phyloP scores from a whole-genome alignment of 2,329 filamentous ascomycete species.

The Incumbomyces delicatus region DNA sequence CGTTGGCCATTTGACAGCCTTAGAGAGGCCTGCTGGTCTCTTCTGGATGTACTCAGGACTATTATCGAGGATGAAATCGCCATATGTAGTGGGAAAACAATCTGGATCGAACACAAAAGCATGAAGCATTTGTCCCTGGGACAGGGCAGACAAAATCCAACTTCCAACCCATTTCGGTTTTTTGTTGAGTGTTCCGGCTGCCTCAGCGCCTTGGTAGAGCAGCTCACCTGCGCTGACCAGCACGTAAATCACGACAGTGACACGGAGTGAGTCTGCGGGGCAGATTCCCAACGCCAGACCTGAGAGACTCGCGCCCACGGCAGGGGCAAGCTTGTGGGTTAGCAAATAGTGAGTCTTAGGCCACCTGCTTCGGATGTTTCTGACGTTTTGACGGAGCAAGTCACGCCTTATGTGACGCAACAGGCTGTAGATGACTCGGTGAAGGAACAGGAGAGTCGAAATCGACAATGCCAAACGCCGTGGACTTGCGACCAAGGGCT shows the following conservation, averaged over 20 bases:
- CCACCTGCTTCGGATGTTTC: conserved; percentile 73
- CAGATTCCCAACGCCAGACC: conserved; percentile 73
- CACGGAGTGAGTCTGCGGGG: conserved; percentile 59
- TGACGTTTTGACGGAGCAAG: conserved; percentile 68
- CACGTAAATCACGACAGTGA: conserved; percentile 72
- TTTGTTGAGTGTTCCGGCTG: conserved; percentile 56
- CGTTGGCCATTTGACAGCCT: conserved; percentile 61
- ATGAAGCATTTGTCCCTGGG: conserved; percentile 66
- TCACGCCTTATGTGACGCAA: conserved; percentile 69
- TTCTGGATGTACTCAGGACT: conserved; percentile 71
- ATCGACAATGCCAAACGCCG: conserved; percentile 73
- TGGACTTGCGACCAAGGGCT: conserved; percentile 45
- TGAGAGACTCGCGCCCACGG: conserved; percentile 79
- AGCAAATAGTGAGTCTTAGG: conserved; percentile 63
- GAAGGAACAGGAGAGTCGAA: conserved; percentile 75
- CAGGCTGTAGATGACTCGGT: conserved; percentile 84
- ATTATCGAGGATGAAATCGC: conserved; percentile 57
- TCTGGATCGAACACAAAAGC: conserved; percentile 69
- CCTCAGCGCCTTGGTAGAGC: conserved; percentile 71
- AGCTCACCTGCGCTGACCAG: conserved; percentile 78
- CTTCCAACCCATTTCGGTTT: conserved; percentile 78
- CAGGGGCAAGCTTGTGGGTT: conserved; percentile 75
- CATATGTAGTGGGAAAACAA: conserved; percentile 56
- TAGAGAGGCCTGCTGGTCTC: conserved; percentile 59
- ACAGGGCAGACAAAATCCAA: conserved; percentile 69